Base-by-base conservation (phyloP, 169 alveolate genomes). In the Cryptosporidium andersoni region DNA sequence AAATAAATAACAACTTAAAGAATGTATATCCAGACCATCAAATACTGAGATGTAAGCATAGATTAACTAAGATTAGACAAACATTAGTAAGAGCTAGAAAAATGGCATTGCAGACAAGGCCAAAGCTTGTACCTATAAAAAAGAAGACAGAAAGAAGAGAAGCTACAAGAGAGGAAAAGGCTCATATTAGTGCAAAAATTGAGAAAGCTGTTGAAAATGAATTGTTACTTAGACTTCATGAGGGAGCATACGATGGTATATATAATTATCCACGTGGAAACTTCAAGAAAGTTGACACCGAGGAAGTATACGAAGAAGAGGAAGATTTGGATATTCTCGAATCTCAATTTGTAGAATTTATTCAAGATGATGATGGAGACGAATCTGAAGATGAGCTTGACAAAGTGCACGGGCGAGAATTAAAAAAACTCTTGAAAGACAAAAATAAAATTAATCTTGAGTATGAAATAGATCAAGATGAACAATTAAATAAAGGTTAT, bases 101-200 rank as follows among this genome's bases (percentile, higher is more conserved):
- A 80, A 90, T 94, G 90, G 91, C 89, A 89, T 89, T 91, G 88
- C 91, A 90, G 65, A 92, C 90, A 56, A 66, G 88, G 37, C 95
- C 89, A 37, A 89, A 90, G 66, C 81, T 95, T 63, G 97, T 94
- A 60, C 98, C 99, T 14, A 95, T 97, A 48, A 97, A 97, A 88
- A 97, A 97, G 92, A 98, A 98, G 91, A 97, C 99, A 4, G 99
- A 98, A 91, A 91, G 98, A 68, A 94, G 99, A 80, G 99, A 98
- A 89, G 93, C 93, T 51, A 93, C 94, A 11, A 92, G 99, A 68
- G 99, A 98, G 90, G 88, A 80, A 66, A 96, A 97, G 80, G 99
- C 99, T 0, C 96, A 94, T 64, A 92, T 89, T 64, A 99, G 99
- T 39, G 99, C 99, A 0, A 92, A 97, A 67, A 91, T 98, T 51